phyloP scores from a whole-genome alignment of 2,329 filamentous ascomycete genomes.

The Fusarium musae region DNA sequence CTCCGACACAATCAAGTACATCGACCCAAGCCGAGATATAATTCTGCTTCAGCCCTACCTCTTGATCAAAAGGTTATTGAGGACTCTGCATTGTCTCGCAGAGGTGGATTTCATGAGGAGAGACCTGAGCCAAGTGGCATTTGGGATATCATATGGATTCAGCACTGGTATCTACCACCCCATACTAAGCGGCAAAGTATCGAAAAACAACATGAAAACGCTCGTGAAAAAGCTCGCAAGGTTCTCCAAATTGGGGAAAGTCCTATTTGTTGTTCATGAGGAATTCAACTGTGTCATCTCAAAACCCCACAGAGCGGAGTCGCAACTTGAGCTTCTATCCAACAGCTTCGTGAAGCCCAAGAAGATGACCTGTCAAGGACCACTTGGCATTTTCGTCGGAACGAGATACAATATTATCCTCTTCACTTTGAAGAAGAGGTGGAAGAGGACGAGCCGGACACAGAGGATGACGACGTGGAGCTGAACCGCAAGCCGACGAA shows the following conservation, averaged over 20 bases:
- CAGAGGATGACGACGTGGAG: slow-evolving; percentile 22
- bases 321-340: slow-evolving; percentile 23
- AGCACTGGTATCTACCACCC: slow-evolving; percentile 37
- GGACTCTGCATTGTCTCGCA: slow-evolving; percentile 28
- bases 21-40: slow-evolving; percentile 30
- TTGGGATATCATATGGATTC: slow-evolving; percentile 38
- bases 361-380: slow-evolving; percentile 6
- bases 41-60: slow-evolving; percentile 33
- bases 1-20: slow-evolving; percentile 30
- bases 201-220: slow-evolving; percentile 36
- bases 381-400: slow-evolving; percentile 21
- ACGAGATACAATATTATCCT: slow-evolving; percentile 25
- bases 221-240: slow-evolving; percentile 29
- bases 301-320: slow-evolving; percentile 7
- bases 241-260: slow-evolving; percentile 22
- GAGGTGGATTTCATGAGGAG: slow-evolving; percentile 30
- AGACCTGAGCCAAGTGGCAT: slow-evolving; percentile 30
- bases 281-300: slow-evolving; percentile 23
- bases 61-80: slow-evolving; percentile 29
- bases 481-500: slow-evolving; percentile 36
- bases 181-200: slow-evolving; percentile 30
- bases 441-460: slow-evolving; percentile 9
- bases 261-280: slow-evolving; percentile 34
- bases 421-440: slow-evolving; percentile 17
- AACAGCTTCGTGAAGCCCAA: slow-evolving; percentile 22